phyloP scores from a whole-genome alignment of 768 basidiomycete species.

The Boletus pseudopeckii region DNA sequence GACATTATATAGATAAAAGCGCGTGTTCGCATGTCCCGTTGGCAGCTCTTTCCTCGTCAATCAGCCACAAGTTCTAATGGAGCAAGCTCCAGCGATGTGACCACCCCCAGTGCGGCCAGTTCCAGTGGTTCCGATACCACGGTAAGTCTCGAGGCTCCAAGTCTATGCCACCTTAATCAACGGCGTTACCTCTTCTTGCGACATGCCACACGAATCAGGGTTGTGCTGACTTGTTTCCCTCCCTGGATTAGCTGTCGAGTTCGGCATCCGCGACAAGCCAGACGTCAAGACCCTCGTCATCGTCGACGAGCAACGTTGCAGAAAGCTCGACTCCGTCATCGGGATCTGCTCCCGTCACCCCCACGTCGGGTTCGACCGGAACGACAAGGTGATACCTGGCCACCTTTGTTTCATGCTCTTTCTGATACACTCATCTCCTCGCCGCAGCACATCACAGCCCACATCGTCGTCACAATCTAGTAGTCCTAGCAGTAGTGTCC shows the following conservation, averaged over 20 bases:
- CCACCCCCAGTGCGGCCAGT: neutral
- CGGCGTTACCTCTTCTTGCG: neutral
- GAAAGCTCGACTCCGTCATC: neutral
- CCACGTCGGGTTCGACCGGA: neutral
- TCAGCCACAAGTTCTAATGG: neutral
- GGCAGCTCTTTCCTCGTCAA: neutral
- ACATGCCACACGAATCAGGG: neutral
- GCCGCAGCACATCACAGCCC: slow-evolving; percentile 3
- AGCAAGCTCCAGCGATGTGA: neutral
- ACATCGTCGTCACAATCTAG: neutral
- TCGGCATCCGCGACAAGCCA: neutral
- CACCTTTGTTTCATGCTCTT: neutral
- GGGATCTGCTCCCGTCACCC: neutral
- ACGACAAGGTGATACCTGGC: slow-evolving; percentile 15
- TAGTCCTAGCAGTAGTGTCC: neutral
- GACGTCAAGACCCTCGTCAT: neutral
- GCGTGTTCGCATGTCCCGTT: neutral
- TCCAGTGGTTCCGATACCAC: neutral
- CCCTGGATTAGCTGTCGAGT: neutral
- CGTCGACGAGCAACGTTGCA: neutral
- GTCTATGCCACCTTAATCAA: too few relatives aligned
- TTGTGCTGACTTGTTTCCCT: neutral
- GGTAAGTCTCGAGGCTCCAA: neutral
- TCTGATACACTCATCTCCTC: neutral
- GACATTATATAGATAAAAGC: neutral